Percentiles rank a stretch among this genome's conserved stretches.
These are phyloP conservation scores for Backusella psychrophila DNA, from an alignment of 192 early-diverging fungal species.

Conservation along the genomic window DNA sequence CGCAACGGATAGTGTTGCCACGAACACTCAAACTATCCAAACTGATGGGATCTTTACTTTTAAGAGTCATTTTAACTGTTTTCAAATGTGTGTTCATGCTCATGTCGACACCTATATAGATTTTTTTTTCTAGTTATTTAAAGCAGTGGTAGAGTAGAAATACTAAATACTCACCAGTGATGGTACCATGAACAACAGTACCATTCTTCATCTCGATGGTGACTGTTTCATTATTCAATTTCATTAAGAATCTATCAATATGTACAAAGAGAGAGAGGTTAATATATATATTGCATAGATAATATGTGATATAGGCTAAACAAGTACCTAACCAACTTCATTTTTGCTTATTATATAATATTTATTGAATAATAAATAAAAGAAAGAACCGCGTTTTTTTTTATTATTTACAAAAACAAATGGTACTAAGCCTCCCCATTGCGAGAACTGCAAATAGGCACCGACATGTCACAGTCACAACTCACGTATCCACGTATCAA, in stretches of 20 bases:
- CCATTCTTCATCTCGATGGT: slow-evolving; percentile 99
- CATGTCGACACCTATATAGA: slow-evolving; percentile 90
- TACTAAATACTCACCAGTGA: slow-evolving; percentile 55
- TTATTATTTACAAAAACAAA: not conserved
- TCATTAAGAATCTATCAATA: slow-evolving; percentile 88
- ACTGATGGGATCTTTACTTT: slow-evolving; percentile 84
- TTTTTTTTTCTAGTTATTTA: not conserved
- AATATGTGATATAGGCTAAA: no score
- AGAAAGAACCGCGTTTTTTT: not conserved
- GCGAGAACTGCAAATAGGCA: no score
- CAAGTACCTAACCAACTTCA: slow-evolving; percentile 17
- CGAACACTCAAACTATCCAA: slow-evolving; percentile 94
- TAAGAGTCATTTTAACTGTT: slow-evolving; percentile 97
- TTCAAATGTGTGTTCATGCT: slow-evolving; percentile 99
- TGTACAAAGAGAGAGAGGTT: not conserved
- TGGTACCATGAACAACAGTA: slow-evolving; percentile 93
- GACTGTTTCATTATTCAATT: slow-evolving; percentile 95
- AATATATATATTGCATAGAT: not conserved
- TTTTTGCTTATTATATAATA: not conserved
- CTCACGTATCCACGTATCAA: no score
- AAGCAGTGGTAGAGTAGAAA: not conserved
- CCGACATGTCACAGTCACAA: no score
- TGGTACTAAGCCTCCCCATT: not conserved
- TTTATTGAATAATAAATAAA: not conserved
- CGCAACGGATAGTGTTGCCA: slow-evolving; percentile 94